Evolutionary conservation across 2,329 filamentous ascomycete genomes (phyloP).

Genomic region (Emergomyces pasteurianus): DNA sequence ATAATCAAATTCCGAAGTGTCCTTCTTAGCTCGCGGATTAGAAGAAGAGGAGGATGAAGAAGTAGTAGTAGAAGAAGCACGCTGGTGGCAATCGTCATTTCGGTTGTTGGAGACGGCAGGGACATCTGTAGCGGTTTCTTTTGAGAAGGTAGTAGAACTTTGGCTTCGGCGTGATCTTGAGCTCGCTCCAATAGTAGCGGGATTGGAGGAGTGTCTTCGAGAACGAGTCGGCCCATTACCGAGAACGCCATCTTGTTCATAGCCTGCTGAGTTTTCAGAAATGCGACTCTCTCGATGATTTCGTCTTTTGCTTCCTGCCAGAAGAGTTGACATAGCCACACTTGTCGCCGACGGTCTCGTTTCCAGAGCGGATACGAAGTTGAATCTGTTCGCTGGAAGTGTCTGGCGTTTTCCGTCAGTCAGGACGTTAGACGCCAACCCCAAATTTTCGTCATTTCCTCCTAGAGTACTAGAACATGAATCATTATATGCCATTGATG

Average conservation of each 20-base stretch:
- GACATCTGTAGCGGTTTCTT: background rate
- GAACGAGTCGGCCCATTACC: slow-evolving; percentile 10
- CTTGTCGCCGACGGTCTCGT: slow-evolving; percentile 8
- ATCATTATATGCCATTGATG: slow-evolving; percentile 9
- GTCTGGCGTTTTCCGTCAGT: slow-evolving; percentile 23
- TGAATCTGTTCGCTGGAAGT: slow-evolving; percentile 13
- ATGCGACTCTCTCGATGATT: slow-evolving; percentile 5
- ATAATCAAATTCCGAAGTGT: background rate
- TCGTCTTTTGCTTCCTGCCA: slow-evolving; percentile 11
- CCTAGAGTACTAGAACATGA: slow-evolving; percentile 12
- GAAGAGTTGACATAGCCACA: slow-evolving; percentile 12
- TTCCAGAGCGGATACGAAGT: slow-evolving; percentile 2
- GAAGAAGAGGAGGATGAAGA: background rate
- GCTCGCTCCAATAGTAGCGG: background rate
- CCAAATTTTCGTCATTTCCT: slow-evolving; percentile 6
- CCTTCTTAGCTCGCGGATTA: background rate
- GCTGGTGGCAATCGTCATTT: background rate
- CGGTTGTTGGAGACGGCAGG: background rate
- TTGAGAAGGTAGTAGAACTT: background rate
- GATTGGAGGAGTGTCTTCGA: slow-evolving; percentile 24
- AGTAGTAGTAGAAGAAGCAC: background rate
- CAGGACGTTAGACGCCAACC: slow-evolving; percentile 15
- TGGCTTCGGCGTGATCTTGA: background rate
- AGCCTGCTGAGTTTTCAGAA: background rate
- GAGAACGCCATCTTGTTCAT: background rate